These are phyloP conservation scores for Quillaja saponaria DNA, from an alignment of 306 rosid genomes.

Conservation along the genomic window DNA sequence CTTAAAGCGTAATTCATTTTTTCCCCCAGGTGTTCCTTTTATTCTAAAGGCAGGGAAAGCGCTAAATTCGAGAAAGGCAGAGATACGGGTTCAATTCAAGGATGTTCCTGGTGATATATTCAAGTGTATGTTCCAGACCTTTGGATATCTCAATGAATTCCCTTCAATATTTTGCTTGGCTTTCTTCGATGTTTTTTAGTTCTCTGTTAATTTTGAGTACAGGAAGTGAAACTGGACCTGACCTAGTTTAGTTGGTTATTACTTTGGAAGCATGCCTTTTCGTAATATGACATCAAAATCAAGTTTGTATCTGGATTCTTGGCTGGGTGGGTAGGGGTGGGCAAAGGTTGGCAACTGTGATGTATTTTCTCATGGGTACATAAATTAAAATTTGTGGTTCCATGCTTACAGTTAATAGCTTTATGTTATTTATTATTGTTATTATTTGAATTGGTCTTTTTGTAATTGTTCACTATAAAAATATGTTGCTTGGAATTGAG, in stretches of 20 bases:
- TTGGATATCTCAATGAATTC: constrained; percentile 19
- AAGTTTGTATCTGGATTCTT: too few species aligned
- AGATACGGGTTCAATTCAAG: constrained; percentile 90
- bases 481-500: neutral
- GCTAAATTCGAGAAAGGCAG: constrained; percentile 83
- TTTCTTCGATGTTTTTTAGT: constrained; percentile 14
- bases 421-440: too few species aligned
- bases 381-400: neutral
- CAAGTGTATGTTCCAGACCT: constrained; percentile 63
- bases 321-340: too few species aligned
- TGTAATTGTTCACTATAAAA: constrained; percentile 13
- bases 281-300: neutral
- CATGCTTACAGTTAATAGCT: too few species aligned
- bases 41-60: constrained; percentile 97
- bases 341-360: constrained; percentile 4
- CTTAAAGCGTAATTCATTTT: constrained; percentile 17
- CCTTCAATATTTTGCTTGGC: constrained; percentile 24
- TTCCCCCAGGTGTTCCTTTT: constrained; percentile 79
- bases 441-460: neutral
- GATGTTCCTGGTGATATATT: constrained; percentile 99
- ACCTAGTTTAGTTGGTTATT: constrained; percentile 1
- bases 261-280: constrained; percentile 4
- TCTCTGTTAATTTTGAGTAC: constrained; percentile 16
- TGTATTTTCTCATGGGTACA: neutral
- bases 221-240: constrained; percentile 2